Conservation (phyloP, 441 rosid genomes). For the Populus hybrid region DNA sequence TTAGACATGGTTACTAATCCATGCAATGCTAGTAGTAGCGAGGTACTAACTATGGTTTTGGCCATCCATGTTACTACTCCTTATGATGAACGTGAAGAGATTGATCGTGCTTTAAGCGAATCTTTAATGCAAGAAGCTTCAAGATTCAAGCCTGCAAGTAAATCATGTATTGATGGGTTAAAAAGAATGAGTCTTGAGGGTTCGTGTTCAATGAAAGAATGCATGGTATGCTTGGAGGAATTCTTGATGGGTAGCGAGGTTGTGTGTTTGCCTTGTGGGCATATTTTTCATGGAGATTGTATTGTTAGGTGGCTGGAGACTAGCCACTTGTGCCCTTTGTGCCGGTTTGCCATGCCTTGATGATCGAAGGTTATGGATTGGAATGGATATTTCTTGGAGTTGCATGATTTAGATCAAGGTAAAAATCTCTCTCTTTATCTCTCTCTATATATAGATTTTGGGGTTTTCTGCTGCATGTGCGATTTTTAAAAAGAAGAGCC, state of each 20-base stretch:
- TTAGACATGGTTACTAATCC: background rate
- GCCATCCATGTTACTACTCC: conserved; percentile 2
- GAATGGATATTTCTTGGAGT: background rate
- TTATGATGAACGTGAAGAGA: conserved; percentile 13
- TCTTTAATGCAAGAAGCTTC: background rate
- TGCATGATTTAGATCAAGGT: background rate
- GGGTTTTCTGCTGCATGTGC: background rate
- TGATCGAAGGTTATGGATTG: background rate
- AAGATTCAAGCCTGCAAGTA: conserved; percentile 20
- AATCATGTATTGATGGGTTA: conserved; percentile 14
- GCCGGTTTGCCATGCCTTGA: conserved; percentile 17
- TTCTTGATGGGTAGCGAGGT: conserved; percentile 3
- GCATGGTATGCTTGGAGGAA: conserved; percentile 24
- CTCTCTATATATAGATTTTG: background rate
- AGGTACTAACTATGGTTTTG: conserved; percentile 7
- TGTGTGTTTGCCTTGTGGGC: conserved; percentile 21
- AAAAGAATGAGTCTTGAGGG: conserved; percentile 12
- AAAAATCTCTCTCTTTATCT: no score
- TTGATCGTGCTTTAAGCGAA: conserved; percentile 6
- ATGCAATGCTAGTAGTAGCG: background rate
- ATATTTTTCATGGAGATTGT: conserved; percentile 23
- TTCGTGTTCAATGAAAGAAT: background rate
- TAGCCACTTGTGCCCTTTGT: conserved; percentile 25
- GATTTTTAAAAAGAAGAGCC: background rate
- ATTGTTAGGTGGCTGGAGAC: conserved; percentile 22